Evolutionary conservation across 257 asterid species (phyloP).

Genomic region (Verbascum thapsus): DNA sequence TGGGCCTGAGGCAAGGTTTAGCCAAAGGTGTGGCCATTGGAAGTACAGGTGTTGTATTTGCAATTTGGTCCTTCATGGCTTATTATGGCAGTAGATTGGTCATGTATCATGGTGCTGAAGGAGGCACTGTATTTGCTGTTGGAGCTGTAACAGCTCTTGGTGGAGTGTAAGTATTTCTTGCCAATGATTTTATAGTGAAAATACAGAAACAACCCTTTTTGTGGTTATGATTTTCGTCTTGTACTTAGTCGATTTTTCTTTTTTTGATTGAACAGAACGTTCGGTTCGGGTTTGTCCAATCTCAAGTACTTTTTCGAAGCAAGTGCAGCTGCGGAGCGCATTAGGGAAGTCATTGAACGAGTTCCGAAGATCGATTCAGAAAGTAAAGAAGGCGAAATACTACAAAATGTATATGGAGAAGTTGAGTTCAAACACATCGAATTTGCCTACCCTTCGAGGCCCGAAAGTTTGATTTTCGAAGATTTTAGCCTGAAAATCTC

Average conservation of each 20-base stretch:
- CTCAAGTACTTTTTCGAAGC: conserved; percentile 79
- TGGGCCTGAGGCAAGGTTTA: conserved; percentile 78
- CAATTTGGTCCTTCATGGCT: conserved; percentile 84
- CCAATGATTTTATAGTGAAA: background rate
- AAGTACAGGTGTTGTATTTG: conserved; percentile 73
- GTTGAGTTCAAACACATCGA: conserved; percentile 63
- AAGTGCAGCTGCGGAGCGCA: conserved; percentile 72
- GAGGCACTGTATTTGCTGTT: conserved; percentile 88
- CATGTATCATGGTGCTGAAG: conserved; percentile 74
- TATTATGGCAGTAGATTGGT: conserved; percentile 84
- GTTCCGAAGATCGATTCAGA: conserved; percentile 82
- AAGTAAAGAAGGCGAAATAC: conserved; percentile 58
- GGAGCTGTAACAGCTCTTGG: conserved; percentile 83
- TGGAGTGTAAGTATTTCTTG: conserved; percentile 66
- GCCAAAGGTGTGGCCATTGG: conserved; percentile 94
- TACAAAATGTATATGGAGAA: conserved; percentile 59
- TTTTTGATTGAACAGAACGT: conserved; percentile 49
- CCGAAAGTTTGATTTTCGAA: conserved; percentile 62
- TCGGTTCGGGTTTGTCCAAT: conserved; percentile 83
- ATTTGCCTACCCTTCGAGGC: conserved; percentile 81
- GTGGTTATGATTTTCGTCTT: background rate
- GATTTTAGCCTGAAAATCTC: conserved; percentile 66
- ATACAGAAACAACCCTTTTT: background rate
- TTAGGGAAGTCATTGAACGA: conserved; percentile 60
- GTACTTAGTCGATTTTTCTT: background rate